Base-by-base conservation (phyloP, 805 yeast genomes). In the Yamadazyma kitorensis region DNA sequence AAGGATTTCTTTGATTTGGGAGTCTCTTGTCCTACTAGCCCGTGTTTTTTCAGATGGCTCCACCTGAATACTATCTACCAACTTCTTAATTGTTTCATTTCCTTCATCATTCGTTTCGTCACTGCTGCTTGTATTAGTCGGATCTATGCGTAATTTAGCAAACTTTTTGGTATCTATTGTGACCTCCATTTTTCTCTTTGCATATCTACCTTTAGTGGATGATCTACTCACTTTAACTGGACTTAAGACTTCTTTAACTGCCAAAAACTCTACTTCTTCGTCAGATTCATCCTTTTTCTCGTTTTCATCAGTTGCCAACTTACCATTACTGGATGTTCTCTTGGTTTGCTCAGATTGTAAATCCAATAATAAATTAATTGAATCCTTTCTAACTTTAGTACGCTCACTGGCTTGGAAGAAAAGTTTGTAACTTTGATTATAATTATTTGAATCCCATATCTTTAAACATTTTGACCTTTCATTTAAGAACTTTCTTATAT, bases 401-500 rank as follows among this genome's bases (percentile, higher is more conserved):
- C 66, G 40, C 36, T 61, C 67, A 14, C 50, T 51, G 2, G 60
- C 49, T 13, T 41, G 34, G 36, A 61, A 61, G 21, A 59, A 42
- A 6, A 31, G 17, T 15, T 31, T 33, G 50, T 42, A 16, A 44
- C 29, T 6, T 21, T 26, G 6, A 18, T 6, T 19, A 19, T 7
- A 19, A 16, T 17, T 21, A 21, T 31, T 24, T 6, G 34, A 46
- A 37, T 59, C 53, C 85, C 85, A 78, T 8, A 74, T 43, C 26
- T 52, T 52, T 28, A 74, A 60, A 33, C 86, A 80, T 16, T 54
- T 63, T 0, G 46, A 46, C 0, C 78, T 75, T 24, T 74, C 57
- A 16, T 61, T 60, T 29, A 82, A 64, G 57, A 86, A 80, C 42
- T 72, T 76, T 37, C 68, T 64, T 9, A 81, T 70, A 47, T 84